These are phyloP conservation scores for Aspergillus niger DNA, from an alignment of 2,329 filamentous ascomycete genomes.

Conservation along the genomic window DNA sequence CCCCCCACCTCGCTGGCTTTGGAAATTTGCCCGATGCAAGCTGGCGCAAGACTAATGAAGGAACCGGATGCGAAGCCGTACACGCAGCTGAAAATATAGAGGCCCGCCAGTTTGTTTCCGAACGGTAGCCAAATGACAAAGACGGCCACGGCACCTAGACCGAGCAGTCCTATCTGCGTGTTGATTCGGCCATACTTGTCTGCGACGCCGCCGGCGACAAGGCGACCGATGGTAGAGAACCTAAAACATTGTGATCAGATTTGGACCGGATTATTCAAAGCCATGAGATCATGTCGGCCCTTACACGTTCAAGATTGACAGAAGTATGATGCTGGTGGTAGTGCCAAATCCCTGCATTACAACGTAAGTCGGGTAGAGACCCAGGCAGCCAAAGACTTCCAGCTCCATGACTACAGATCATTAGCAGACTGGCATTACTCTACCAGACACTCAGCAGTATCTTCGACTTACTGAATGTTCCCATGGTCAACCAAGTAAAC, in stretches of 20 bases:
- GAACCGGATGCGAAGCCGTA: constrained; percentile 53
- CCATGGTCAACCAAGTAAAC: constrained; percentile 48
- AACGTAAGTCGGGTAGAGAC: constrained; percentile 33
- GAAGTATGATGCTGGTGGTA: constrained; percentile 37
- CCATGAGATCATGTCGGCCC: background rate
- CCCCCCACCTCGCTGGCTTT: constrained; percentile 51
- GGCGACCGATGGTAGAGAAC: constrained; percentile 47
- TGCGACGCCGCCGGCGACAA: constrained; percentile 47
- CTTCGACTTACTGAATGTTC: constrained; percentile 45
- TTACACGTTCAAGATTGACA: constrained; percentile 41
- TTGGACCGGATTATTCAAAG: background rate
- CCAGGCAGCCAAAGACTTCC: constrained; percentile 33
- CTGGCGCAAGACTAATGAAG: constrained; percentile 49
- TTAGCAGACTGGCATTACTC: background rate
- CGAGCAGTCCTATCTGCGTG: constrained; percentile 43
- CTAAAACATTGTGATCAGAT: constrained; percentile 16
- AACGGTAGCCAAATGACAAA: constrained; percentile 41
- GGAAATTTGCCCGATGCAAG: constrained; percentile 53
- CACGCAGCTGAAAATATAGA: constrained; percentile 48
- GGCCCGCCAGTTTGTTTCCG: constrained; percentile 34
- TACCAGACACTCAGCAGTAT: too few relatives aligned
- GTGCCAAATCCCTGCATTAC: constrained; percentile 32
- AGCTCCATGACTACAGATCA: constrained; percentile 30
- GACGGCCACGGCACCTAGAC: constrained; percentile 40
- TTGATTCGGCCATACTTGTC: constrained; percentile 53